Base-by-base conservation (phyloP, 768 basidiomycete species). In the Filobasidium floriforme region DNA sequence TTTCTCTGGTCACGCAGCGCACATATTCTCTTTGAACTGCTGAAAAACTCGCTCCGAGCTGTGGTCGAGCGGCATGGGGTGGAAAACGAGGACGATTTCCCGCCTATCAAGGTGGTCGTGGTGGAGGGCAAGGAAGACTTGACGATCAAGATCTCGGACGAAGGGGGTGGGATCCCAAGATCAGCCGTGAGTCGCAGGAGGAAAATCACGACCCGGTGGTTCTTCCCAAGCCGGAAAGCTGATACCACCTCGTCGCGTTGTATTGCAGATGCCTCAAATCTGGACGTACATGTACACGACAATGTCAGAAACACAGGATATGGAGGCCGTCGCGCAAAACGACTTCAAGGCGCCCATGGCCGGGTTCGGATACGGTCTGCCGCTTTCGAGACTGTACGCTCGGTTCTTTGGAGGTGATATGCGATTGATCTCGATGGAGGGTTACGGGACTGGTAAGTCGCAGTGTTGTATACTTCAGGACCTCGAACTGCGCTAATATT, bases 281-380 rank as follows among this genome's bases (percentile, higher is more conserved):
- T 99, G 96, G 96, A 99, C 94, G 66, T 81, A 74, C 70, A 77
- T 77, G 67, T 79, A 74, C 52, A 77, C 76, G 1, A 77, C 76
- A 66, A 80, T 71, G 83, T 85, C 76, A 82, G 84, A 14, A 84
- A 46, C 67, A 22, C 67, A 59, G n/a, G 67, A 68, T 28, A 63
- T 72, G 63, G 68, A 69, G 19, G 59, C 59, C 18, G 63, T 61
- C 15, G 69, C 44, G 70, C 75, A 85, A 52, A 87, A 85, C 63
- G 92, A 98, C 77, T 97, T 98, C 79, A 88, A 91, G 76, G 94
- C 94, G 1, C 94, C 94, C 0, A 93, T 98, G 92, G 94, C 94
- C 43, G 94, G 96, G 0, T 96, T 80, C 66, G 80, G 80, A 7
- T 98, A 98, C 76, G 94, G 94, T 0, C 77, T 98, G 7, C 94